phyloP scores from a whole-genome alignment of 2,329 filamentous ascomycete genomes.

The Cercospora beticola region DNA sequence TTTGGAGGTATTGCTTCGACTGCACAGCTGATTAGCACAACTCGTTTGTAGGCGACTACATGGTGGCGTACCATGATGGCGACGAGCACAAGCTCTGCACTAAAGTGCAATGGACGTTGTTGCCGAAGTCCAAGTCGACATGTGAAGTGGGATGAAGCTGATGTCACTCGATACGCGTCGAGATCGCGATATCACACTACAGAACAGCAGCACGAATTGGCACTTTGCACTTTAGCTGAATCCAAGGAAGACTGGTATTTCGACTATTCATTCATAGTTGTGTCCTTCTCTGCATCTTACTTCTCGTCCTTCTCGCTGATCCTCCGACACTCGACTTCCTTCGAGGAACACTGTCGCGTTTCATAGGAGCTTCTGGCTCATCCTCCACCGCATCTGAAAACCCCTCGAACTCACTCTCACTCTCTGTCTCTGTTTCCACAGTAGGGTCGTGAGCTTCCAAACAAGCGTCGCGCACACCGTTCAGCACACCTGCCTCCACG shows the following conservation, averaged over 20 bases:
- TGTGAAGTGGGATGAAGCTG: constrained; percentile 9
- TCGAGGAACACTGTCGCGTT: neutral
- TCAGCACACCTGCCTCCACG: neutral
- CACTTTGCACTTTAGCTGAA: neutral
- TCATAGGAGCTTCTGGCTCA: neutral
- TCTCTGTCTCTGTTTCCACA: neutral
- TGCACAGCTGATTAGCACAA: constrained; percentile 40
- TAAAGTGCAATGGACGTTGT: constrained; percentile 2
- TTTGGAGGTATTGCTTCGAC: constrained; percentile 98
- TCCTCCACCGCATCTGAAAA: neutral
- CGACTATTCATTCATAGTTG: neutral
- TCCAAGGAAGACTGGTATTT: neutral
- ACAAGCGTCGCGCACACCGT: neutral
- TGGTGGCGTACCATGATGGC: constrained; percentile 3
- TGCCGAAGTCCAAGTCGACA: neutral
- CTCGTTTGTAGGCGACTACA: neutral
- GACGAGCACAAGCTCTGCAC: neutral
- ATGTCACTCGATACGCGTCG: constrained; percentile 13
- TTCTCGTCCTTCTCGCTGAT: constrained; percentile 3
- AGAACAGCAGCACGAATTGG: neutral
- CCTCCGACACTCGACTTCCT: neutral
- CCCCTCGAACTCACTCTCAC: constrained; percentile 1
- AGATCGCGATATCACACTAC: constrained; percentile 8
- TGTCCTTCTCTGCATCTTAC: neutral
- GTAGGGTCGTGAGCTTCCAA: neutral